A percentile compares a stretch with the other conserved stretches of the same genome.
These are phyloP conservation scores for Leishmania gerbilli DNA, from an alignment of 208 protist species.

Conservation along the genomic window DNA sequence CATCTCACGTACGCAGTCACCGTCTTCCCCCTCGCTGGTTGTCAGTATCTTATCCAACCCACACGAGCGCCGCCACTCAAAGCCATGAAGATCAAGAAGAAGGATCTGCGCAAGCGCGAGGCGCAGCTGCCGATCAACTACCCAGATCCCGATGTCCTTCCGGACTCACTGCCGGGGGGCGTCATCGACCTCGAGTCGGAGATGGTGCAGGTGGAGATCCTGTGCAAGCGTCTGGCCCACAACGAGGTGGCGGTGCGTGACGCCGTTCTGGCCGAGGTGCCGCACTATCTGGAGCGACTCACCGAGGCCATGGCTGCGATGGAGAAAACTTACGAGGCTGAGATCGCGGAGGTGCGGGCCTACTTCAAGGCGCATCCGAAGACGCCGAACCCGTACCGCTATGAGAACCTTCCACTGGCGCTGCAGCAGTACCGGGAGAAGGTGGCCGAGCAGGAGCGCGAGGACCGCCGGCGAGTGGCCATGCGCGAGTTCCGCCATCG, in stretches of 20 bases:
- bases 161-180: slow-evolving; percentile 52
- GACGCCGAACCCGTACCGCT: slow-evolving; percentile 49
- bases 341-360: slow-evolving; percentile 36
- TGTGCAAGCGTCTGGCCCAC: slow-evolving; percentile 84
- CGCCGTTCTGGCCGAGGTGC: slow-evolving; percentile 71
- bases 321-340: slow-evolving; percentile 47
- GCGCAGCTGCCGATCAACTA: slow-evolving; percentile 93
- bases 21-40: neutral
- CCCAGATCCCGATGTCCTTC: slow-evolving; percentile 63
- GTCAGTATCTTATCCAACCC: neutral
- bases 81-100: slow-evolving; percentile 92
- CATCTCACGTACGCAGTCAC: neutral
- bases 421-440: slow-evolving; percentile 48
- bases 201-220: slow-evolving; percentile 68
- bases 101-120: slow-evolving; percentile 79
- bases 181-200: slow-evolving; percentile 56
- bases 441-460: slow-evolving; percentile 32
- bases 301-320: slow-evolving; percentile 46
- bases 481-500: slow-evolving; percentile 35
- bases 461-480: slow-evolving; percentile 35
- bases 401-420: slow-evolving; percentile 57
- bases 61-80: neutral
- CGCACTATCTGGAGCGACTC: slow-evolving; percentile 56
- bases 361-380: slow-evolving; percentile 54
- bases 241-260: slow-evolving; percentile 86